Conservation (phyloP, 257 asterid species). For the Solanum infundibuliforme region DNA sequence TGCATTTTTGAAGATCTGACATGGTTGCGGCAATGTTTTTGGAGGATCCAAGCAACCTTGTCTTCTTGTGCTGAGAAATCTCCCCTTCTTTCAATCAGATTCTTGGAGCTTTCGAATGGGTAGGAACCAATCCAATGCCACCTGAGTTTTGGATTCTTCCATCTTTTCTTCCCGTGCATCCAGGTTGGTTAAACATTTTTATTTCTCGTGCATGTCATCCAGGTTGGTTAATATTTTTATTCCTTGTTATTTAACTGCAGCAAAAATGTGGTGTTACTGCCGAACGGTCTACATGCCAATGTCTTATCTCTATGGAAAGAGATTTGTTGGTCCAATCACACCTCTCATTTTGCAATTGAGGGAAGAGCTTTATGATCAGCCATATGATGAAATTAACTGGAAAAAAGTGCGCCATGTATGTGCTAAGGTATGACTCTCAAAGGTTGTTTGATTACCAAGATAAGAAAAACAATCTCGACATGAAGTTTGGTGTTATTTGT, state of each 20-base stretch:
- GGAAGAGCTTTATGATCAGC: conserved; percentile 54
- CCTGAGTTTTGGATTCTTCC: conserved; percentile 36
- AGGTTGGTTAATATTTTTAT: not conserved
- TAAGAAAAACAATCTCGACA: not conserved
- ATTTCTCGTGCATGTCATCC: not conserved
- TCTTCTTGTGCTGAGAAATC: not conserved
- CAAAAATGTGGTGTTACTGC: conserved; percentile 71
- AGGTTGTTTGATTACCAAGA: not conserved
- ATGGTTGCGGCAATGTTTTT: not conserved
- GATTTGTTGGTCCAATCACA: conserved; percentile 60
- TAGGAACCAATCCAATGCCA: conserved; percentile 50
- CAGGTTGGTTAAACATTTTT: conserved; percentile 25
- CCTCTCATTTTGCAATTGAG: conserved; percentile 50
- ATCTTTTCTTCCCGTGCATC: conserved; percentile 55
- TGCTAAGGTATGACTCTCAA: conserved; percentile 37
- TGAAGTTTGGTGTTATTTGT: not conserved
- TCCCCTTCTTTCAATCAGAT: not conserved
- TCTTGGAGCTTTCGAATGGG: conserved; percentile 45
- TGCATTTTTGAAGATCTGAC: not conserved
- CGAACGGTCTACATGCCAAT: conserved; percentile 77
- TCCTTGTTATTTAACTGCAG: conserved; percentile 18
- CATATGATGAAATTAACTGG: conserved; percentile 46
- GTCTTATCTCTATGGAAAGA: conserved; percentile 70
- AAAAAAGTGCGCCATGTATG: conserved; percentile 44
- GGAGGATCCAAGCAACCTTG: not conserved